Evolutionary conservation across 2,329 filamentous ascomycete genomes (phyloP), one percentile per base, ranked within the genome.

Genomic region (Trichothecium roseum): DNA sequence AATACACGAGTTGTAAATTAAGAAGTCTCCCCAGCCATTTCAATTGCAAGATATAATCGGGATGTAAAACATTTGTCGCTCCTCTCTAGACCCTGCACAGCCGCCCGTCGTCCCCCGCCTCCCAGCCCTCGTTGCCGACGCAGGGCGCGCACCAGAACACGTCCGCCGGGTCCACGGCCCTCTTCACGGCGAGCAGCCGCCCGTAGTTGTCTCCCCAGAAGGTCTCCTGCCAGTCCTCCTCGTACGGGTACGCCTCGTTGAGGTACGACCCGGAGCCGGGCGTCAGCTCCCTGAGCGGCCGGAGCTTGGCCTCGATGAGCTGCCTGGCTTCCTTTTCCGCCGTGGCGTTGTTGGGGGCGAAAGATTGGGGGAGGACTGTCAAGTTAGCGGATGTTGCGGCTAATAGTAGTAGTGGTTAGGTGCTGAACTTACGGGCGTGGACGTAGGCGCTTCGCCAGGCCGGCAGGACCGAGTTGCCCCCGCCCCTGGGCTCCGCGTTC

Each of bases 401-500:
- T 20, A 12, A 22, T 13, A n/a, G n/a, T 30, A n/a, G n/a, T n/a
- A n/a, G n/a, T n/a, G n/a, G n/a, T n/a, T n/a, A n/a, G n/a, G n/a
- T n/a, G n/a, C n/a, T n/a, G n/a, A n/a, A 56, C 61, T 49, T 48
- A 65, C 66, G 42, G 0, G 53, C 42, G 34, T 67, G 64, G 3
- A 63, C 47, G 14, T 61, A 57, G 0, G 64, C 55, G 12, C 44
- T 61, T n/a, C 72, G 57, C 69, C 69, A 78, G 0, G 66, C 66
- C 0, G 69, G 69, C 26, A 64, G 63, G 3, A 69, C 59, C 1
- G 68, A 53, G 20, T 67, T 64, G 29, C 60, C 51, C 0, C 64
- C 65, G 0, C 66, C 67, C 14, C 60, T 49, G 0, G 65, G 63
- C 22, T 51, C 48, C 2, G 63, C 66, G 29, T 69, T 45, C 0